Evolutionary conservation across 1,139 yeast genomes (phyloP).

Genomic region (Kurtzmaniella natalensis): DNA sequence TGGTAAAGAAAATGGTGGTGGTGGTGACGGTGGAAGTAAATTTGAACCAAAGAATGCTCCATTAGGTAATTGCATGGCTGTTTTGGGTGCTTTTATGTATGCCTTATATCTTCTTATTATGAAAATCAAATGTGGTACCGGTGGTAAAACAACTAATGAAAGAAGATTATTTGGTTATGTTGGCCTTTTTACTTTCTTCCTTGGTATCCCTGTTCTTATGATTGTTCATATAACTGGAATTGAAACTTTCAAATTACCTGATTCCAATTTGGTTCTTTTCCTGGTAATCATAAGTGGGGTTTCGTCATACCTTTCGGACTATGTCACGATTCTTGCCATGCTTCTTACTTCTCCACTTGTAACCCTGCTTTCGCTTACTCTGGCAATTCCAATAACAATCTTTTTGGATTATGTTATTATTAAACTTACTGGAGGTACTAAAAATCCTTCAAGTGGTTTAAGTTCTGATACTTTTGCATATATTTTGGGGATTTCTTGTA

Average conservation of each 20-base stretch:
- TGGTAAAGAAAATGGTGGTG: constrained; percentile 11
- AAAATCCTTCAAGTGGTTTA: constrained; percentile 19
- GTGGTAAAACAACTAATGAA: constrained; percentile 43
- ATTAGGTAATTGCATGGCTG: constrained; percentile 44
- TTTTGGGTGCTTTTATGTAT: constrained; percentile 44
- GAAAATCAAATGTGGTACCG: constrained; percentile 42
- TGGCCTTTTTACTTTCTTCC: constrained; percentile 37
- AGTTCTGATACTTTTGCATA: constrained; percentile 20
- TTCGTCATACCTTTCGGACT: constrained; percentile 47
- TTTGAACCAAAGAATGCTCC: constrained; percentile 35
- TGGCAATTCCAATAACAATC: constrained; percentile 51
- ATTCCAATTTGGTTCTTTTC: constrained; percentile 29
- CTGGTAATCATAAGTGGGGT: constrained; percentile 40
- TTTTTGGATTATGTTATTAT: constrained; percentile 39
- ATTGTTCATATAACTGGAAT: constrained; percentile 29
- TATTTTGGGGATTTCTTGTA: constrained; percentile 42
- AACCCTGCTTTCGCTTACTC: constrained; percentile 47
- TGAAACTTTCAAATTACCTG: constrained; percentile 41
- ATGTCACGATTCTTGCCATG: constrained; percentile 46
- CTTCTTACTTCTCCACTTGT: constrained; percentile 52
- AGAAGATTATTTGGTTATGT: constrained; percentile 44
- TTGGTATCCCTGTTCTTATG: constrained; percentile 36
- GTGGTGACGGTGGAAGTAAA: constrained; percentile 15
- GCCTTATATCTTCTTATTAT: constrained; percentile 42
- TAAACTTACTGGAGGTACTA: constrained; percentile 15